phyloP scores from a whole-genome alignment of 148 eudicot genomes.

The Vaccinium darrowii region DNA sequence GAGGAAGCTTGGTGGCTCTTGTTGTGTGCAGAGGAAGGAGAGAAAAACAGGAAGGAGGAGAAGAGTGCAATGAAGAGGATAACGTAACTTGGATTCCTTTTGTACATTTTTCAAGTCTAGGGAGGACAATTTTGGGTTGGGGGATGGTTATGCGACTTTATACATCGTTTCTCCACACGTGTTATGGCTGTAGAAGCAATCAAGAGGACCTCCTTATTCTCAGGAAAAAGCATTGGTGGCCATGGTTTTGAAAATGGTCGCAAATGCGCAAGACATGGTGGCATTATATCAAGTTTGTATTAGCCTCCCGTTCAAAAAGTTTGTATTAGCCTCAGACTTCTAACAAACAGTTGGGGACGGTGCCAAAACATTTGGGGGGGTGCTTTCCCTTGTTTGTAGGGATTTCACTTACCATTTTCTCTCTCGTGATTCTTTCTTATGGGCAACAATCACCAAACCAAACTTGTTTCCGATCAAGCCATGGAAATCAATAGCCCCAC shows the following conservation, averaged over 20 bases:
- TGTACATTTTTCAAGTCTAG: neutral
- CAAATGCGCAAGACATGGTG: neutral
- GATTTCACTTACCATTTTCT: neutral
- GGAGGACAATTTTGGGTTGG: neutral
- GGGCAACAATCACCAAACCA: neutral
- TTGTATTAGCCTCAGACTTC: slow-evolving; percentile 12
- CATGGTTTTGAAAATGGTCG: neutral
- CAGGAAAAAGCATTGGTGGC: slow-evolving; percentile 8
- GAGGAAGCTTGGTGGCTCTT: neutral
- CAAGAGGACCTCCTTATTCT: slow-evolving; percentile 11
- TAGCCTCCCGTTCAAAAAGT: slow-evolving; percentile 12
- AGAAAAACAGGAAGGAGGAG: slow-evolving; percentile 14
- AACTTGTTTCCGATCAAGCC: neutral
- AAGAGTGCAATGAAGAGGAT: slow-evolving; percentile 4
- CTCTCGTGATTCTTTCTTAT: neutral
- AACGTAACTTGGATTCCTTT: neutral
- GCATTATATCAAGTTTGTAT: neutral
- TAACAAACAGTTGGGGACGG: neutral
- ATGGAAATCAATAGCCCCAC: neutral
- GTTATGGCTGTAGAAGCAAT: neutral
- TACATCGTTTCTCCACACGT: neutral
- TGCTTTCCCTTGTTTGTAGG: neutral
- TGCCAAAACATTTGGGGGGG: neutral
- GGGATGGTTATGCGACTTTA: neutral
- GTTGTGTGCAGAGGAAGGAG: slow-evolving; percentile 15